Percentiles rank a stretch among this genome's conserved stretches.
Conservation (phyloP, 2,329 filamentous ascomycete genomes). For the Phoma sp. region DNA sequence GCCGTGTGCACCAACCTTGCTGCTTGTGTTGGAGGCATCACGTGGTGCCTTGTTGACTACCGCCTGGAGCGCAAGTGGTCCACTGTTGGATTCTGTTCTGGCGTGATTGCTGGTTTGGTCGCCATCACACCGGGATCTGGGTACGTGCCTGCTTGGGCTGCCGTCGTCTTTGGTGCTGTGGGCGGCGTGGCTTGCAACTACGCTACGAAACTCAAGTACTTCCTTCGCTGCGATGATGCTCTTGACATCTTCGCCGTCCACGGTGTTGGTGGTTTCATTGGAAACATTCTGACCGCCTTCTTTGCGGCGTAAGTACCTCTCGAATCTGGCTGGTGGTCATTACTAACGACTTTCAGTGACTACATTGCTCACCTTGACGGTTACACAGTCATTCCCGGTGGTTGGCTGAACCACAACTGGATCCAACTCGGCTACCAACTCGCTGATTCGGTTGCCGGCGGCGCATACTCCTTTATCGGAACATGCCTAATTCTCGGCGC, state of each 20-base stretch:
- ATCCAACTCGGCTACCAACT: slow-evolving; percentile 83
- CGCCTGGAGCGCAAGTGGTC: slow-evolving; percentile 90
- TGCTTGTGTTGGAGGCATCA: slow-evolving; percentile 83
- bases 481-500: slow-evolving; percentile 74
- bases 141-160: slow-evolving; percentile 84
- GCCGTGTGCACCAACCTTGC: slow-evolving; percentile 85
- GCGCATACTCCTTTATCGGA: slow-evolving; percentile 77
- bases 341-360: slow-evolving; percentile 54
- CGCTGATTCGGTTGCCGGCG: slow-evolving; percentile 78
- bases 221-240: slow-evolving; percentile 80
- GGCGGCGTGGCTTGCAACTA: slow-evolving; percentile 85
- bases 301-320: slow-evolving; percentile 70
- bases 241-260: slow-evolving; percentile 76
- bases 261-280: slow-evolving; percentile 64
- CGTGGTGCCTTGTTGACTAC: slow-evolving; percentile 90
- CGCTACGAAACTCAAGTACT: slow-evolving; percentile 88
- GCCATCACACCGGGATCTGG: slow-evolving; percentile 88
- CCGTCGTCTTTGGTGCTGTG: slow-evolving; percentile 77
- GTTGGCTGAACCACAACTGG: slow-evolving; percentile 86
- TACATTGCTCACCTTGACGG: slow-evolving; percentile 85
- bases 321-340: not conserved
- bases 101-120: slow-evolving; percentile 85
- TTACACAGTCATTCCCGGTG: slow-evolving; percentile 69
- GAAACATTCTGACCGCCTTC: slow-evolving; percentile 68
- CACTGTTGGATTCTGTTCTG: slow-evolving; percentile 90